Evolutionary conservation across 169 alveolate genomes (phyloP), one percentile per base, ranked within the genome.

Genomic region (Theileria annulata): DNA sequence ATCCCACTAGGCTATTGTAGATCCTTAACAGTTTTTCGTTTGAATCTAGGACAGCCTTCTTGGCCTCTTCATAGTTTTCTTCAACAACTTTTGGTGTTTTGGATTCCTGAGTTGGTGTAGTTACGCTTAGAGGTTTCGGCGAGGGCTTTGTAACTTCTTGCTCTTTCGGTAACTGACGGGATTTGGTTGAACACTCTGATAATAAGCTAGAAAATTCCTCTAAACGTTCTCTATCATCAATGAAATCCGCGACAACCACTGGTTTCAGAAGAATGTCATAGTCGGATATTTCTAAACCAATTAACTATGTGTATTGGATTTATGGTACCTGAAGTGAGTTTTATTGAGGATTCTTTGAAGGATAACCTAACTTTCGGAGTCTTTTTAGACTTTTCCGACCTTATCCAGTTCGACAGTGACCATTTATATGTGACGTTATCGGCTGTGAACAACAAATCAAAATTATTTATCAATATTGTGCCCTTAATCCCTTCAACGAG

Each of bases 321-420:
- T 21, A 3, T 13, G 75, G 6, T 63, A 79, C 87, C 87, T 74
- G 66, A 51, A 12, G 79, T 6, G 30, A 83, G 77, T 63, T 58
- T 76, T 3, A 70, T 28, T 0, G 80, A 69, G 10, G 77, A 70
- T 63, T 79, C 76, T n/a, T 88, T 85, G 67, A 89, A 89, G 10
- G 92, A 77, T 27, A 89, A 68, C n/a, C 94, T 75, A 31, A 87
- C 91, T 79, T 89, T 89, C 23, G 87, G 84, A 8, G 77, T 82
- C 75, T 89, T 89, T 76, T 89, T 89, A 0, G 94, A 85, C 60
- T 89, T 89, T 68, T 89, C 94, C 15, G 88, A 86, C 62, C 85
- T 74, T 27, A 73, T 77, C 94, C 94, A 89, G 76, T 87, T 86
- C 25, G 88, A 68, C 56, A 89, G 31, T 31, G 88, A 81, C 88